phyloP scores from a whole-genome alignment of 805 yeast species.

The Candida nemodendra region DNA sequence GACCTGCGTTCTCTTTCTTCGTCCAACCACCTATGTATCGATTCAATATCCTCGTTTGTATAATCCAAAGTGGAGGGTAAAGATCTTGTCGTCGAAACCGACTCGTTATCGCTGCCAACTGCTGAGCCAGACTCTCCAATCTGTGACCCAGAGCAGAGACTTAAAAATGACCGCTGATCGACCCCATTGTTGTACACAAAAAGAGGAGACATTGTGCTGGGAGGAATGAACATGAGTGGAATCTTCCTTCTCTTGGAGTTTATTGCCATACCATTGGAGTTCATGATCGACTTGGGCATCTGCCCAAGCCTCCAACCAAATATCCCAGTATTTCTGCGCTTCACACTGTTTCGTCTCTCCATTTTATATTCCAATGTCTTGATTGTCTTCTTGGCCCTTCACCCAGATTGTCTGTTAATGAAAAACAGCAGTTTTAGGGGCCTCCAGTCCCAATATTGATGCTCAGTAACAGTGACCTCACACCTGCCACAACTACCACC shows the following conservation, averaged over 20 bases:
- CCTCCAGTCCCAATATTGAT: too few relatives aligned
- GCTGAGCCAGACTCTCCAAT: conserved; percentile 26
- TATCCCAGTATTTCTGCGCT: conserved; percentile 24
- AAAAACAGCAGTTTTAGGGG: too few relatives aligned
- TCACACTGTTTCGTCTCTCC: conserved; percentile 19
- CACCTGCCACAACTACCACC: too few relatives aligned
- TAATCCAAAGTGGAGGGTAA: conserved; percentile 36
- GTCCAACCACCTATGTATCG: conserved; percentile 35
- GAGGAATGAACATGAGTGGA: conserved; percentile 37
- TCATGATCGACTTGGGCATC: conserved; percentile 26
- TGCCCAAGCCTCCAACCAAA: conserved; percentile 25
- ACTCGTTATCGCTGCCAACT: conserved; percentile 26
- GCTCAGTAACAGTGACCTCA: too few relatives aligned
- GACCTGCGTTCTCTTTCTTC: conserved; percentile 37
- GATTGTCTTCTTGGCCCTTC: too few relatives aligned
- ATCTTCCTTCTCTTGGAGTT: conserved; percentile 35
- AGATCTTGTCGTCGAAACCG: conserved; percentile 35
- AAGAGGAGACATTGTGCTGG: conserved; percentile 36
- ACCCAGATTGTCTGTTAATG: too few relatives aligned
- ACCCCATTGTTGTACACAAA: conserved; percentile 32
- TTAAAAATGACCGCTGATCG: conserved; percentile 36
- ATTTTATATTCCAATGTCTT: conserved; percentile 3
- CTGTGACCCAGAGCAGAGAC: conserved; percentile 33
- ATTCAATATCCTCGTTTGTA: conserved; percentile 33
- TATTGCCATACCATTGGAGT: conserved; percentile 29